These are phyloP conservation scores for Pestalotiopsis sp. DNA, from an alignment of 2,329 filamentous ascomycete species.

Conservation along the genomic window DNA sequence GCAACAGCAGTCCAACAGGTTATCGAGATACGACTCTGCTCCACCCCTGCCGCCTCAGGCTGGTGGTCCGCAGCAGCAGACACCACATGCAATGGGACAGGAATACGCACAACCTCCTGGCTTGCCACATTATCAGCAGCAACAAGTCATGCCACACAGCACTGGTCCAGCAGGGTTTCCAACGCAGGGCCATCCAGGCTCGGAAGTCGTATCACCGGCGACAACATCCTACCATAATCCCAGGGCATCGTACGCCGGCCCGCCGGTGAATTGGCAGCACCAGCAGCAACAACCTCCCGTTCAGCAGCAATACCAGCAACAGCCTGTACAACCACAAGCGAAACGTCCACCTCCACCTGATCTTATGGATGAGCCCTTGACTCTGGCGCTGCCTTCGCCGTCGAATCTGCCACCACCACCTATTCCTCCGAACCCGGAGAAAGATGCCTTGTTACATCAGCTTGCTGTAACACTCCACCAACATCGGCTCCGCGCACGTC, in stretches of 20 bases:
- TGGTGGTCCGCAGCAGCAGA: constrained; percentile 28
- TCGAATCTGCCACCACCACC: constrained; percentile 71
- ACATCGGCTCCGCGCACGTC: constrained; percentile 69
- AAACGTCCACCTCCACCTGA: constrained; percentile 53
- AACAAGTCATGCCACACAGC: constrained; percentile 25
- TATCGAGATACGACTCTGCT: constrained; percentile 37
- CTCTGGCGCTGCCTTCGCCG: constrained; percentile 50
- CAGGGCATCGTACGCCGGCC: constrained; percentile 21
- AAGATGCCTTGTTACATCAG: constrained; percentile 81
- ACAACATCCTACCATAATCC: constrained; percentile 19
- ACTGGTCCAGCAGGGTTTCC: constrained; percentile 23
- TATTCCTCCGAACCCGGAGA: constrained; percentile 93
- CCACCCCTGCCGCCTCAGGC: constrained; percentile 34
- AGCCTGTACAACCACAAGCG: constrained; percentile 35
- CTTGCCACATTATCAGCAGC: constrained; percentile 23
- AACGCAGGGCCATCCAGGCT: constrained; percentile 22
- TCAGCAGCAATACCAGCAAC: constrained; percentile 23
- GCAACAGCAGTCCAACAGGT: constrained; percentile 24
- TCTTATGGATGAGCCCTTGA: constrained; percentile 60
- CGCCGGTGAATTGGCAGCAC: constrained; percentile 29
- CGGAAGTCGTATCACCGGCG: constrained; percentile 21
- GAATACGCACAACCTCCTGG: constrained; percentile 25
- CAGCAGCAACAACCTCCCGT: constrained; percentile 22
- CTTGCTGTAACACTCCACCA: constrained; percentile 71
- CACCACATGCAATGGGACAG: constrained; percentile 23